Evolutionary conservation across 441 rosid genomes (phyloP), one percentile per base, ranked within the genome.

Genomic region (Kokia cookei): DNA sequence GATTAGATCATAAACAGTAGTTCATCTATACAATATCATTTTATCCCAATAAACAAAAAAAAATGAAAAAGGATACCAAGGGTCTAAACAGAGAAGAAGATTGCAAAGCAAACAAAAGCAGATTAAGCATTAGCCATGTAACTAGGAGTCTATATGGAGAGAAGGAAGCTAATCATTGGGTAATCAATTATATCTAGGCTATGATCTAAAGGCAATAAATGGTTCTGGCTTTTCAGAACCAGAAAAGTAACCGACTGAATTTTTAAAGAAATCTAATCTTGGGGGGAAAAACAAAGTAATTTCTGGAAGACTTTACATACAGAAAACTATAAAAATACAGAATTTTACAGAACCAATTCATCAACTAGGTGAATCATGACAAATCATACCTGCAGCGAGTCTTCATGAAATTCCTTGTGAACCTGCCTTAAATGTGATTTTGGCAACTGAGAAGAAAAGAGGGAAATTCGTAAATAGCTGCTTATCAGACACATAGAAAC

Each of bases 381-480:
- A 65, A 35, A 54, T 37, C 76, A 60, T 84, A 92, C 98, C 97
- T 92, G 83, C 71, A 92, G 72, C 72, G 79, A 79, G 77, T 88
- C 82, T 61, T 91, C 94, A 37, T 91, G 97, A 73, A 94, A 94
- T 54, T 90, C 94, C 72, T 90, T 80, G 84, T 94, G 98, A 71
- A 92, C 93, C 74, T 69, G 84, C 84, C 97, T 86, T 48, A 92
- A 85, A 79, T 90, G 88, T 72, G 92, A 82, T 74, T 91, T 91
- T 78, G 94, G 86, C 85, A 94, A 85, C 98, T 94, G 91, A n/a
- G 12, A 50, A 71, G 75, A 59, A 48, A 40, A 75, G 29, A 48
- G 22, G 32, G 43, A 1, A 61, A 27, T 37, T 35, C 26, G 37
- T 32, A 68, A 6, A 29, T 1, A 54, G 81, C 37, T 75, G 69